Percentiles rank a stretch among this genome's conserved stretches.
phyloP scores from a whole-genome alignment of 2,329 filamentous ascomycete species.

The Colletotrichum sp. region DNA sequence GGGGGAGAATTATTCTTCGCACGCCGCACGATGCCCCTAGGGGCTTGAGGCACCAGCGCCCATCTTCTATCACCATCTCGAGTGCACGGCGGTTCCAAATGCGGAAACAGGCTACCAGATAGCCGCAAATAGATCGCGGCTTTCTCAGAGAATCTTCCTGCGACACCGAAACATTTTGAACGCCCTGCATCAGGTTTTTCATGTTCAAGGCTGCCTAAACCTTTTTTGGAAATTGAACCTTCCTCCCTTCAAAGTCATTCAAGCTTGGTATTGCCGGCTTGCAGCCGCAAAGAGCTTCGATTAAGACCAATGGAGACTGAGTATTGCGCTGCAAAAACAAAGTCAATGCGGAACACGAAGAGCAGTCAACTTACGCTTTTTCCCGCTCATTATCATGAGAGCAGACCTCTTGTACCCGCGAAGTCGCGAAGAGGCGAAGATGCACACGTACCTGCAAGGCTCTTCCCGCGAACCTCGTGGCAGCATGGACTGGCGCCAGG shows the following conservation, averaged over 20 bases:
- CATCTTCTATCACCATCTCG: background rate
- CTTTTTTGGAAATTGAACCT: background rate
- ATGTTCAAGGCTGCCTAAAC: background rate
- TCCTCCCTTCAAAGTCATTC: background rate
- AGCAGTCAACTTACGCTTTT: background rate
- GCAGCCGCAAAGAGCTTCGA: background rate
- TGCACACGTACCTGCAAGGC: background rate
- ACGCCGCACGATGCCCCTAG: conserved; percentile 3
- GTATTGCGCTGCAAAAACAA: background rate
- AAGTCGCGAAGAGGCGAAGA: background rate
- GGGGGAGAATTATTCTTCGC: background rate
- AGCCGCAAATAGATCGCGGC: background rate
- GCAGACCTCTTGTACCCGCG: background rate
- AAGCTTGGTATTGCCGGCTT: background rate
- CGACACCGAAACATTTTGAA: background rate
- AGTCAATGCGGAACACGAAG: background rate
- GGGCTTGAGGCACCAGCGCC: background rate
- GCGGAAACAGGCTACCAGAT: background rate
- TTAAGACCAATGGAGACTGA: background rate
- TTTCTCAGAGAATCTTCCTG: background rate
- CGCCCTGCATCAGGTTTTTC: background rate
- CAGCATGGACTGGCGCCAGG: background rate
- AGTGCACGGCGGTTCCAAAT: background rate
- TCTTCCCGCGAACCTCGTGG: background rate
- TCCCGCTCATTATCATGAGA: background rate